A percentile compares a stretch with the other conserved stretches of the same genome.
These are phyloP conservation scores for Aspergillus pseudotamarii DNA, from an alignment of 2,329 filamentous ascomycete genomes.

Conservation along the genomic window DNA sequence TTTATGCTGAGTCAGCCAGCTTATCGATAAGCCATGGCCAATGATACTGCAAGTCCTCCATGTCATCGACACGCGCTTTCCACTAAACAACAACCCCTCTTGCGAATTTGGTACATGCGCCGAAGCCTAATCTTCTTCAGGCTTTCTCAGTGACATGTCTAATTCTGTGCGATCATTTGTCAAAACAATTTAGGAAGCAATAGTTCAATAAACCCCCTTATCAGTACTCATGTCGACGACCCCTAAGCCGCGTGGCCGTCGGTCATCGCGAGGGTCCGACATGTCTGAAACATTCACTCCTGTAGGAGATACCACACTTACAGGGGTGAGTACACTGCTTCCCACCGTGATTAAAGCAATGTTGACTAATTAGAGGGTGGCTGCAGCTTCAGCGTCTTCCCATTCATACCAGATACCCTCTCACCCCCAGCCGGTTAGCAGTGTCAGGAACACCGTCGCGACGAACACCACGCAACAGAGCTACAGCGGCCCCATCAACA, in stretches of 20 bases:
- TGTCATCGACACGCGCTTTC: not conserved
- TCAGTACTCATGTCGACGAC: constrained; percentile 29
- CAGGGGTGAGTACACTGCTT: constrained; percentile 22
- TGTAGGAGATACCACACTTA: constrained; percentile 32
- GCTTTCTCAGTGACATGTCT: not conserved
- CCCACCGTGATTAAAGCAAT: not conserved
- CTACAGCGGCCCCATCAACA: constrained; percentile 51
- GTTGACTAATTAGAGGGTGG: not conserved
- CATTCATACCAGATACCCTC: constrained; percentile 32
- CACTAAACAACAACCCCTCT: not conserved
- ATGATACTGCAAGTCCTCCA: not conserved
- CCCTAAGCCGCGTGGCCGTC: constrained; percentile 32
- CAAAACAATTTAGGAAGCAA: not conserved
- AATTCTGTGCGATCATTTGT: not conserved
- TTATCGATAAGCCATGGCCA: constrained; percentile 38
- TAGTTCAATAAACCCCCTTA: not conserved
- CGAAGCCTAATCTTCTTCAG: not conserved
- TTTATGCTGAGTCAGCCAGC: constrained; percentile 31
- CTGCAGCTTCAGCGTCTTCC: constrained; percentile 39
- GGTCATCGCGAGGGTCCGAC: constrained; percentile 28
- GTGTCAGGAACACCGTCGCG: constrained; percentile 37
- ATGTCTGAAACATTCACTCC: constrained; percentile 27
- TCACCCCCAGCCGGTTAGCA: constrained; percentile 39
- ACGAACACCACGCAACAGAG: constrained; percentile 37
- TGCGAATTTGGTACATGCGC: not conserved